Conservation (phyloP, 1,139 yeast species). For the Suhomyces chickasaworum region DNA sequence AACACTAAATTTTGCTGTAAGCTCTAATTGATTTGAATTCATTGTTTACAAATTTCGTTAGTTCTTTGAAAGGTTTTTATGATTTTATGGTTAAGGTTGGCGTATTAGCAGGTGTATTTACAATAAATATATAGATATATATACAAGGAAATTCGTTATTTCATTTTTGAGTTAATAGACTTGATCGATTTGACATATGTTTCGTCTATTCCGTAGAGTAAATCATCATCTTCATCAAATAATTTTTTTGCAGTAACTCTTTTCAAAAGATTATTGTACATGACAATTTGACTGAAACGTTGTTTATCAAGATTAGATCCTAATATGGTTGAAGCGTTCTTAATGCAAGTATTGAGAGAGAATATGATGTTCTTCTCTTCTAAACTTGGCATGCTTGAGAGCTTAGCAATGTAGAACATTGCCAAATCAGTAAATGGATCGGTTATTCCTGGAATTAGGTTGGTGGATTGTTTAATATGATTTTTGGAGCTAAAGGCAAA, state of each 20-base stretch:
- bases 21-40: not conserved
- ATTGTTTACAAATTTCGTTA: not conserved
- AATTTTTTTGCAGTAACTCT: not conserved
- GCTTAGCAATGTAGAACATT: constrained; percentile 23
- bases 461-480: not conserved
- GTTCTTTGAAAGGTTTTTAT: not conserved
- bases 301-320: constrained; percentile 16
- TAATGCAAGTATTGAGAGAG: constrained; percentile 13
- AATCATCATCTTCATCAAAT: not conserved
- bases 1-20: constrained; percentile 11
- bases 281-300: constrained; percentile 20
- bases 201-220: constrained; percentile 11
- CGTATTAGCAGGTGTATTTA: constrained; percentile 5
- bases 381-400: constrained; percentile 13
- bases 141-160: constrained; percentile 1
- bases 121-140: constrained; percentile 2
- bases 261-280: constrained; percentile 19
- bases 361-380: constrained; percentile 20
- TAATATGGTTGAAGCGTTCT: not conserved
- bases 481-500: constrained; percentile 19
- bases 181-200: constrained; percentile 4
- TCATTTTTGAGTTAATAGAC: constrained; percentile 2
- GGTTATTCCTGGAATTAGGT: constrained; percentile 24
- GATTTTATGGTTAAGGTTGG: not conserved
- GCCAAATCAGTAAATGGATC: constrained; percentile 29